Conservation (phyloP, 345 rosid genomes). For the Acer campestre region DNA sequence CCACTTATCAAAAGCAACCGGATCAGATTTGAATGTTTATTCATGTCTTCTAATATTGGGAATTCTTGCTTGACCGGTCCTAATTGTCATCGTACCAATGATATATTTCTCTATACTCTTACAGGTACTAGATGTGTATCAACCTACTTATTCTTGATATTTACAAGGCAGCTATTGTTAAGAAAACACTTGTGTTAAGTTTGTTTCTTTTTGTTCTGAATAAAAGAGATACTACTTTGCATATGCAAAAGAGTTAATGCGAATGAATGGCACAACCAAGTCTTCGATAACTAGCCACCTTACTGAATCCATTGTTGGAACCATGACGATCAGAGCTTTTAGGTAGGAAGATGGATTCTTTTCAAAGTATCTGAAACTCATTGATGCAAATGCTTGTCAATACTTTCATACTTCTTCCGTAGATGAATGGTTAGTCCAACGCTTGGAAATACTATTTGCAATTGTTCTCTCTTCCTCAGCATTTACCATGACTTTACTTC, state of each 20-base stretch:
- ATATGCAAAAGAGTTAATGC: slow-evolving; percentile 54
- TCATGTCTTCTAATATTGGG: slow-evolving; percentile 30
- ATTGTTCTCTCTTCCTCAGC: slow-evolving; percentile 52
- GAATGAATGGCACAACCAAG: slow-evolving; percentile 60
- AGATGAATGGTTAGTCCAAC: slow-evolving; percentile 61
- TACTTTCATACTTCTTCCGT: slow-evolving; percentile 52
- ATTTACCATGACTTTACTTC: slow-evolving; percentile 49
- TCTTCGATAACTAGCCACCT: slow-evolving; percentile 54
- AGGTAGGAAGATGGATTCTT: slow-evolving; percentile 53
- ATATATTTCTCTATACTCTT: slow-evolving; percentile 33
- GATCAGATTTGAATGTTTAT: slow-evolving; percentile 41
- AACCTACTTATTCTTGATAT: not conserved
- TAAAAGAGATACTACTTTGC: slow-evolving; percentile 52
- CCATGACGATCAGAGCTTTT: slow-evolving; percentile 61
- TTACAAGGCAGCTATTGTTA: not conserved
- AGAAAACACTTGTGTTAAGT: not conserved
- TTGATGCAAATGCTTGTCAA: slow-evolving; percentile 52
- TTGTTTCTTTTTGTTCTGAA: not conserved
- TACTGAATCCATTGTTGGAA: slow-evolving; percentile 64
- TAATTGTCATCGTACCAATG: slow-evolving; percentile 46
- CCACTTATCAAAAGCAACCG: slow-evolving; percentile 26
- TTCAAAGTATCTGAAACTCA: slow-evolving; percentile 40
- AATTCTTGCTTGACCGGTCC: slow-evolving; percentile 46
- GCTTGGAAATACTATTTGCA: slow-evolving; percentile 54
- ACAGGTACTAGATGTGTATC: slow-evolving; percentile 32